These are phyloP conservation scores for Aspergillus japonicus DNA, from an alignment of 2,329 filamentous ascomycete species.

Conservation along the genomic window DNA sequence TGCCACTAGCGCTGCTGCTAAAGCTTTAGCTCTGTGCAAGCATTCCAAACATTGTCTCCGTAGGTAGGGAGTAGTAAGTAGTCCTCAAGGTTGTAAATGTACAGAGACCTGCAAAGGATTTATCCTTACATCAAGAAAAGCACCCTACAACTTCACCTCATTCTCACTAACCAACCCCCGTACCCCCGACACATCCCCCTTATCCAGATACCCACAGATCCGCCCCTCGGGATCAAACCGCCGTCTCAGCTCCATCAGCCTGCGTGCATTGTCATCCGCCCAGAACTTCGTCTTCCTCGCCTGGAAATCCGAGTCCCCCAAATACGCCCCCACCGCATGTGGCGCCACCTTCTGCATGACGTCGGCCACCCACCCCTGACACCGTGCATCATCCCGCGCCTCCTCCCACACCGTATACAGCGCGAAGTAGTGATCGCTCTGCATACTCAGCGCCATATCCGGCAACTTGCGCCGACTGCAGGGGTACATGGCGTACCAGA, in stretches of 20 bases:
- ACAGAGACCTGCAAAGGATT: too few relatives aligned
- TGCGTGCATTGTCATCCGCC: conserved; percentile 43
- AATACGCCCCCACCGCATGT: conserved; percentile 51
- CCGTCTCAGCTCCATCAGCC: conserved; percentile 42
- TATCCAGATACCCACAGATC: conserved; percentile 48
- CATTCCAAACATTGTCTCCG: too few relatives aligned
- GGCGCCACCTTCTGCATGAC: conserved; percentile 43
- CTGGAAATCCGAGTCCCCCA: conserved; percentile 57
- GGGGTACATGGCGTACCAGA: conserved; percentile 56
- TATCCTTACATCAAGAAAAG: too few relatives aligned
- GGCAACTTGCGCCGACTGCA: conserved; percentile 42
- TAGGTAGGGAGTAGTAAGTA: too few relatives aligned
- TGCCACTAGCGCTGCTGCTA: too few relatives aligned
- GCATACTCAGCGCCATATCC: conserved; percentile 57
- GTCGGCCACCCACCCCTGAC: conserved; percentile 46
- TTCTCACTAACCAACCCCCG: conserved; percentile 46
- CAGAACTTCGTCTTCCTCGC: conserved; percentile 50
- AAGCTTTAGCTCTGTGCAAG: too few relatives aligned
- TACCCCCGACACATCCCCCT: conserved; percentile 44
- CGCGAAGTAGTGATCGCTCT: conserved; percentile 58
- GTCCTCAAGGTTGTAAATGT: too few relatives aligned
- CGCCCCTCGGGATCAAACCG: conserved; percentile 27
- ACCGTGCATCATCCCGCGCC: conserved; percentile 45
- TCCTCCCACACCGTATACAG: conserved; percentile 54
- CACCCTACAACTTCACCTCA: conserved; percentile 25